Conservation (phyloP, 306 rosid genomes). For the Vigna radiata region DNA sequence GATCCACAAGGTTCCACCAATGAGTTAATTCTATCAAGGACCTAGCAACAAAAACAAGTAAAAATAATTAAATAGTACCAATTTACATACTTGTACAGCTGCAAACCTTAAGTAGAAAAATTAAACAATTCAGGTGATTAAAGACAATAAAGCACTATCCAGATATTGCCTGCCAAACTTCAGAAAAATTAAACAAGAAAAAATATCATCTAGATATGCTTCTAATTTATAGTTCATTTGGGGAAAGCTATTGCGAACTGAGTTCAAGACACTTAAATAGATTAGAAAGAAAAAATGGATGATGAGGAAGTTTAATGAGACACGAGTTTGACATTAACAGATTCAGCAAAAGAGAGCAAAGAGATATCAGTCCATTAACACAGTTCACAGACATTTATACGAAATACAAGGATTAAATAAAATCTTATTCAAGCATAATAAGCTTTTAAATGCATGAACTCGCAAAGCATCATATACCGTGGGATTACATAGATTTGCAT, state of each 20-base stretch:
- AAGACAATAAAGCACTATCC: not conserved
- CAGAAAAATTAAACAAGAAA: not conserved
- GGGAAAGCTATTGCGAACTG: too few relatives aligned
- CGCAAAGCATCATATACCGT: slow-evolving; percentile 59
- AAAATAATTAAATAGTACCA: not conserved
- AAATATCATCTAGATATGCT: not conserved
- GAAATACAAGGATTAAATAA: slow-evolving; percentile 1
- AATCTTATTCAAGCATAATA: not conserved
- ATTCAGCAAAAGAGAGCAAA: not conserved
- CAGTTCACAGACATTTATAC: not conserved
- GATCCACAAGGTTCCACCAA: slow-evolving; percentile 91
- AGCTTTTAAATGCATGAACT: slow-evolving; percentile 23
- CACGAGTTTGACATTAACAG: not conserved
- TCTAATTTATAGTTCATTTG: not conserved
- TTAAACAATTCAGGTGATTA: not conserved
- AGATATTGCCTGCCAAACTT: not conserved
- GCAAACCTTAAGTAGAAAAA: not conserved
- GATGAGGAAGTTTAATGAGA: not conserved
- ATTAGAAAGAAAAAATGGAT: not conserved
- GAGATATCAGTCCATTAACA: not conserved
- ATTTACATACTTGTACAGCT: not conserved
- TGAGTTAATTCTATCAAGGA: slow-evolving; percentile 95
- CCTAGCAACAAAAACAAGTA: slow-evolving; percentile 53
- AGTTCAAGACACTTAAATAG: not conserved
- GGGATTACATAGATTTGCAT: slow-evolving; percentile 95